These are phyloP conservation scores for Escallonia herrerae DNA, from an alignment of 129 eudicot genomes.

Conservation along the genomic window DNA sequence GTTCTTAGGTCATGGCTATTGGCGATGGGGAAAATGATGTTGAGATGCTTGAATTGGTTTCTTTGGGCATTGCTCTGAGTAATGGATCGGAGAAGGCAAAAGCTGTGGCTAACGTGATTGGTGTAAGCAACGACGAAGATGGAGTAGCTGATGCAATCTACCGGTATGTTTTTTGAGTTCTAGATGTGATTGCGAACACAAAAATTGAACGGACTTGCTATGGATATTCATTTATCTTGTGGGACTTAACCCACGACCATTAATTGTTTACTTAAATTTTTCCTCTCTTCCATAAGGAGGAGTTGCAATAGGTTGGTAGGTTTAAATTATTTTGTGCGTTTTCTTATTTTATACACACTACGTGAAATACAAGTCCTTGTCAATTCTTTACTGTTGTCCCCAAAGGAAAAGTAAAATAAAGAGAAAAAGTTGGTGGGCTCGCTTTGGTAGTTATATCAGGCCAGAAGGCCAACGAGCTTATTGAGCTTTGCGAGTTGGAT, in stretches of 20 bases:
- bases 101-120: conserved; percentile 76
- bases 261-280: background rate
- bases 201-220: background rate
- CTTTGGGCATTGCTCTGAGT: conserved; percentile 84
- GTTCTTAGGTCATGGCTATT: conserved; percentile 70
- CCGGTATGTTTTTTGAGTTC: conserved; percentile 69
- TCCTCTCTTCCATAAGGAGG: background rate
- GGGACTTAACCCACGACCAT: background rate
- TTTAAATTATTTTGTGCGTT: background rate
- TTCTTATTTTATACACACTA: background rate
- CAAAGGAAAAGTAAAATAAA: no score
- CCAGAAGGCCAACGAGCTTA: no score
- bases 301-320: background rate
- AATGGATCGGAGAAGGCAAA: conserved; percentile 89
- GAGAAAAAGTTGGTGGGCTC: no score
- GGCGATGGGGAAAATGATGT: conserved; percentile 97
- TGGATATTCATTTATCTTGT: background rate
- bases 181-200: conserved; percentile 7
- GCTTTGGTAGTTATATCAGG: no score
- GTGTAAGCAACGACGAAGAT: conserved; percentile 88
- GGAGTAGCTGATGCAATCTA: conserved; percentile 97
- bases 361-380: no score
- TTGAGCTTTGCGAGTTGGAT: no score
- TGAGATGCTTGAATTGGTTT: conserved; percentile 82
- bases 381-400: no score